phyloP scores from a whole-genome alignment of 2,329 filamentous ascomycete species.

The Blastomyces emzantsi region DNA sequence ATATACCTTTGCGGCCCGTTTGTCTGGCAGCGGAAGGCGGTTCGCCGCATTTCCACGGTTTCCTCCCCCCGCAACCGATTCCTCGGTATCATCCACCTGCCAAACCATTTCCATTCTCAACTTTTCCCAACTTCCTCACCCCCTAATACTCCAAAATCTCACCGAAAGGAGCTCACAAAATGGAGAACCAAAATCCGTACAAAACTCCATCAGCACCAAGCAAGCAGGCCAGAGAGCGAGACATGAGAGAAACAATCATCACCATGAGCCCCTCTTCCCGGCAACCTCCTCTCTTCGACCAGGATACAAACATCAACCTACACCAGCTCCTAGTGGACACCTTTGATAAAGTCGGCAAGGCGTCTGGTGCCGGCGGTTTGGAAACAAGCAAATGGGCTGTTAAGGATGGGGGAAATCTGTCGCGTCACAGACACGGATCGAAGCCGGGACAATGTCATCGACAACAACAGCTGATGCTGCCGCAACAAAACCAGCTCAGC shows the following conservation, averaged over 20 bases:
- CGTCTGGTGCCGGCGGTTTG: conserved; percentile 10
- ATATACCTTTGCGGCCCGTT: neutral
- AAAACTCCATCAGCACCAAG: neutral
- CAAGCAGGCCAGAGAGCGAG: neutral
- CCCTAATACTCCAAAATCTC: neutral
- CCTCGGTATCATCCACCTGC: neutral
- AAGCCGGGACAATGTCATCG: neutral
- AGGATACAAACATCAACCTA: neutral
- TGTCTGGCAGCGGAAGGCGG: neutral
- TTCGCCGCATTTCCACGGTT: neutral
- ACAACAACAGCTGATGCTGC: neutral
- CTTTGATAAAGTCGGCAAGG: conserved; percentile 13
- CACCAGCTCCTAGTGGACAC: conserved; percentile 12
- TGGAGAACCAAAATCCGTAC: neutral
- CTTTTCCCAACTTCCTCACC: neutral
- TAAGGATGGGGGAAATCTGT: neutral
- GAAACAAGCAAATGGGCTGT: conserved; percentile 15
- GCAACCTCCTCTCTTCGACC: neutral
- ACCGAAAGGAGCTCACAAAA: neutral
- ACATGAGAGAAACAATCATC: neutral
- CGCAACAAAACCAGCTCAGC: conserved; percentile 7
- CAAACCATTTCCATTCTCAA: neutral
- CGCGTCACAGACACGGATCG: neutral
- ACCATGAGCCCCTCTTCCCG: neutral
- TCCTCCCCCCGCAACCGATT: neutral